A percentile compares a stretch with the other conserved stretches of the same genome.
Evolutionary conservation across 805 yeast genomes (phyloP).

Genomic region (Nakazawaea peltata): DNA sequence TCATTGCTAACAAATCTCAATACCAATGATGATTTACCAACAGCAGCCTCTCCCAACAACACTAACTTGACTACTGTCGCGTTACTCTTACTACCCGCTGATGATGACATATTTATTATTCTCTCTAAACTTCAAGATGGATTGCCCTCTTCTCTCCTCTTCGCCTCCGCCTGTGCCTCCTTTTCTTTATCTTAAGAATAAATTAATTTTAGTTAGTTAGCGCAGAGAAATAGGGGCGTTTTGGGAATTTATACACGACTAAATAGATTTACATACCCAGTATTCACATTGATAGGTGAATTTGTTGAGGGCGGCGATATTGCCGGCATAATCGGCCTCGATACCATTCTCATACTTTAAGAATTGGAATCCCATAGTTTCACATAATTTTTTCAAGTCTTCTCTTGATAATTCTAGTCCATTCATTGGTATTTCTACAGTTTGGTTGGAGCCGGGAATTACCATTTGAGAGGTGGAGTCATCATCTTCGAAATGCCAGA

Average conservation of each 20-base stretch:
- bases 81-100: slow-evolving; percentile 24
- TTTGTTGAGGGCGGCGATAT: slow-evolving; percentile 39
- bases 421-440: slow-evolving; percentile 26
- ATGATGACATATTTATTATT: neutral
- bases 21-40: slow-evolving; percentile 90
- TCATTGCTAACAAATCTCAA: slow-evolving; percentile 90
- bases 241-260: too few relatives aligned
- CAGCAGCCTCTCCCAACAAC: slow-evolving; percentile 94
- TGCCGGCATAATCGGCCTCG: slow-evolving; percentile 46
- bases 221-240: too few relatives aligned
- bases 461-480: slow-evolving; percentile 20
- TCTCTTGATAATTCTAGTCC: slow-evolving; percentile 57
- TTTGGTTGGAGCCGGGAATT: slow-evolving; percentile 14
- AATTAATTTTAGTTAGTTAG: too few relatives aligned
- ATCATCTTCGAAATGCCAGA: slow-evolving; percentile 66
- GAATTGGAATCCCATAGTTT: slow-evolving; percentile 43
- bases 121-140: too few relatives aligned
- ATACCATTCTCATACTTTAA: slow-evolving; percentile 33
- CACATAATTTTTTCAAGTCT: slow-evolving; percentile 40
- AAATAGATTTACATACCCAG: slow-evolving; percentile 72
- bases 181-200: too few relatives aligned
- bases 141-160: neutral
- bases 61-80: slow-evolving; percentile 82
- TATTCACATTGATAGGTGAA: slow-evolving; percentile 57
- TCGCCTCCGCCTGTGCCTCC: too few relatives aligned